A percentile compares a stretch with the other conserved stretches of the same genome.
phyloP scores from a whole-genome alignment of 495 filamentous ascomycete species.

The Bacidia gigantensis region DNA sequence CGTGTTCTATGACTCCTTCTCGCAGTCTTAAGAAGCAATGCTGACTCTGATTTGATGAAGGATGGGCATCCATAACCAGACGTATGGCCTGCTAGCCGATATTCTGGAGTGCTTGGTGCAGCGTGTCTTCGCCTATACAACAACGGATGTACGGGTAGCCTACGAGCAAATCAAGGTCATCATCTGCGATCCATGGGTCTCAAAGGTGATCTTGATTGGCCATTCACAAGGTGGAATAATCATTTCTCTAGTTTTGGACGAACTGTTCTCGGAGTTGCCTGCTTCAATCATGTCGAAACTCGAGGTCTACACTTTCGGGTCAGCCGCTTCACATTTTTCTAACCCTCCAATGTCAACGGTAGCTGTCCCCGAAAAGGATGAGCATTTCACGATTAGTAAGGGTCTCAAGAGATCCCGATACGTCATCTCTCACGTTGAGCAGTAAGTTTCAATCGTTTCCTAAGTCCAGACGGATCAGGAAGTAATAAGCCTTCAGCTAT shows the following conservation, averaged over 20 bases:
- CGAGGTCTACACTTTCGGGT: slow-evolving; percentile 79
- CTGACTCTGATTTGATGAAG: no score
- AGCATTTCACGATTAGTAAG: slow-evolving; percentile 5
- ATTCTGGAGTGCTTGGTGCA: slow-evolving; percentile 66
- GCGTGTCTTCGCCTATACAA: slow-evolving; percentile 59
- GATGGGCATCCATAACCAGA: slow-evolving; percentile 72
- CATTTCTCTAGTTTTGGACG: slow-evolving; percentile 59
- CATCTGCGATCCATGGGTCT: slow-evolving; percentile 42
- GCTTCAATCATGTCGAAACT: slow-evolving; percentile 8
- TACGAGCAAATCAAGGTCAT: slow-evolving; percentile 41
- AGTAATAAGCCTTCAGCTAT: slow-evolving; percentile 40
- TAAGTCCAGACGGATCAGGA: neutral
- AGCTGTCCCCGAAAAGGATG: slow-evolving; percentile 10
- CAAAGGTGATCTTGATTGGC: slow-evolving; percentile 62
- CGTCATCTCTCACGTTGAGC: slow-evolving; percentile 60
- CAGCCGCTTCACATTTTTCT: slow-evolving; percentile 79
- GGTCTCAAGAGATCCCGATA: slow-evolving; percentile 22
- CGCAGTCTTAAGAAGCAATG: no score
- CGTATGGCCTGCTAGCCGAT: slow-evolving; percentile 58
- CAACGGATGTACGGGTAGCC: slow-evolving; percentile 47
- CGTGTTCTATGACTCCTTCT: no score
- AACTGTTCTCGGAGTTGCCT: slow-evolving; percentile 66
- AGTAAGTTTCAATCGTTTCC: slow-evolving; percentile 21
- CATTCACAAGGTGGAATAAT: slow-evolving; percentile 72
- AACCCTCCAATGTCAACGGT: slow-evolving; percentile 42